Base-by-base conservation (phyloP, 2,329 filamentous ascomycete genomes). In the Scedosporium apiospermum region DNA sequence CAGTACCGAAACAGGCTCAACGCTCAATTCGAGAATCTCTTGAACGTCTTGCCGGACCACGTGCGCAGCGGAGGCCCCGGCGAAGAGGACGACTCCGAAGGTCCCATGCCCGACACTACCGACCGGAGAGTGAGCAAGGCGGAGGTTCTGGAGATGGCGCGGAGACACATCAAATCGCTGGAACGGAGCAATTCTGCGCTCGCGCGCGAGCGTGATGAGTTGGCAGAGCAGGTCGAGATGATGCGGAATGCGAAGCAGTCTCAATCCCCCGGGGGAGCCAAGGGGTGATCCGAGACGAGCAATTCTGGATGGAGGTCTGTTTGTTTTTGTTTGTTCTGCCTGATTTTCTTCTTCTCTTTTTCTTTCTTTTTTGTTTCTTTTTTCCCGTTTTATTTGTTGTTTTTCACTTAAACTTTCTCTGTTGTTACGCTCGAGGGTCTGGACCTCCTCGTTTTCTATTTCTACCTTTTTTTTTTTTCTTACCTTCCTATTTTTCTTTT, bases 81-180 rank as follows among this genome's bases (percentile, higher is more conserved):
- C 30, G 62, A 62, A 30, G 62, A 60, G 59, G 62, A 65, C 51
- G 57, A 63, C 38, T 44, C 42, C 6, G 26, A 51, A n/a, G 59
- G 42, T 26, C 18, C 23, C 38, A 26, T 44, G 34, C 21, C 23
- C 16, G 68, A 69, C 18, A 44, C 66, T 3, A 65, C 66, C 1
- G 70, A 72, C n/a, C 67, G 65, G 26, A 68, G 69, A n/a, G 65
- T 73, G 26, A 75, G 72, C 65, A 75, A 75, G 62, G 72, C 69
- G 7, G 72, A 75, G 62, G 72, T 75, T 4, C 63, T 75, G 34
- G 73, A 75, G 44, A 67, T 73, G 66, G 73, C 73, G 41, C 68
- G 70, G 12, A 64, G 66, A 57, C 71, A 75, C 59, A 75, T 75
- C 49, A 63, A 68, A 60, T 63, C 65, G 53, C 64, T 75, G 27